Base-by-base conservation (phyloP, 805 yeast genomes). In the Brettanomyces naardenensis region DNA sequence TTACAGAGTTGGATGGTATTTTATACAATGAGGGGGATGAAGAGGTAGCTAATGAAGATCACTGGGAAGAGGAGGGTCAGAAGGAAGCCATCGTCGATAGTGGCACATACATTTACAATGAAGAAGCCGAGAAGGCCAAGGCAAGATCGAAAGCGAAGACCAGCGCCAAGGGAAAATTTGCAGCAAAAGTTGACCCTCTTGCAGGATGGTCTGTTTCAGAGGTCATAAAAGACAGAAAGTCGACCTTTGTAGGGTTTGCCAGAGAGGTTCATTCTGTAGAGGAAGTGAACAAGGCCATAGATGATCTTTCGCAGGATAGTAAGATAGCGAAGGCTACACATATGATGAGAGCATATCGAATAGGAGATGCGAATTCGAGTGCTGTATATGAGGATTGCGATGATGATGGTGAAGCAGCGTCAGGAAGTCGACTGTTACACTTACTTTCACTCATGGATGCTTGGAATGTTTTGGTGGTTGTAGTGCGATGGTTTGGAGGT, bases 401-500 rank as follows among this genome's bases (percentile, higher is more conserved):
- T 53, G 97, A 92, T 56, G 98, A 90, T 54, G 98, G 98, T 3
- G 98, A 92, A 54, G 71, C 94, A 0, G 97, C 97, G 1, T 95
- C 97, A 1, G 98, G 98, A 7, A 77, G 89, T 4, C 65, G 96
- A 41, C 63, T 89, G 68, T 59, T 88, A 36, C 95, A 87, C 62
- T 59, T 89, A 34, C 60, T 89, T 46, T 75, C 84, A 27, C 49
- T 60, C 19, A 81, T 81, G 84, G 87, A 86, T 49, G 83, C 74
- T 2, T 75, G 85, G 82, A 79, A 89, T 54, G 85, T 84, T 4
- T 72, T 88, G 45, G 95, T 89, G 3, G 86, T 80, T 7, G 95
- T 90, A 2, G 75, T 83, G 25, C 63, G 98, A 43, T 90, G 97
- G 96, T 92, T 73, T 56, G 96, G 95, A 14, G 98, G 98, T 4